phyloP scores from a whole-genome alignment of 441 rosid genomes.

The Gossypium armourianum region DNA sequence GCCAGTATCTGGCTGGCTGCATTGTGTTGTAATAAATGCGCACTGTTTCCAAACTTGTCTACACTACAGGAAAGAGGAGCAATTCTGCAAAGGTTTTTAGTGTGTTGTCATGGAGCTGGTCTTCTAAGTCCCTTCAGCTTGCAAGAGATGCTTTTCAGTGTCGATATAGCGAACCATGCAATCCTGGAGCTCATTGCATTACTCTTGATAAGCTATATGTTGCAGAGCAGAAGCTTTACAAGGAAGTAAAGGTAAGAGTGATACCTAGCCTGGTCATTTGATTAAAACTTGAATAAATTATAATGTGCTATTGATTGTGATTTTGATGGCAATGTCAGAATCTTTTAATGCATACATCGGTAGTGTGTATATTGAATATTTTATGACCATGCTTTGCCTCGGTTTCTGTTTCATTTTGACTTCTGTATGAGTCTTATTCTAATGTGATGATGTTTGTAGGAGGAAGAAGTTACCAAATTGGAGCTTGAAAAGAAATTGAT shows the following conservation, averaged over 20 bases:
- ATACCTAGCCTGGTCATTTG: slow-evolving; percentile 7
- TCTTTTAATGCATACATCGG: neutral
- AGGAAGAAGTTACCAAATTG: slow-evolving; percentile 57
- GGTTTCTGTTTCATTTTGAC: neutral
- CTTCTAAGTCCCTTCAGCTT: slow-evolving; percentile 59
- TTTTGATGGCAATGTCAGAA: neutral
- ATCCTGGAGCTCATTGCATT: slow-evolving; percentile 71
- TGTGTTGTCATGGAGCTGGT: slow-evolving; percentile 84
- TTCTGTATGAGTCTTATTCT: neutral
- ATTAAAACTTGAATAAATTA: slow-evolving; percentile 3
- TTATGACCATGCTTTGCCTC: neutral
- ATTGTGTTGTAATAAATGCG: neutral
- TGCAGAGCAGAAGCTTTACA: slow-evolving; percentile 70
- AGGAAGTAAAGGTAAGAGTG: slow-evolving; percentile 57
- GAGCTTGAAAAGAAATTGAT: slow-evolving; percentile 58
- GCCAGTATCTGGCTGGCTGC: neutral
- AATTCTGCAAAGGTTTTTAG: slow-evolving; percentile 76
- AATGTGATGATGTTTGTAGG: slow-evolving; percentile 31
- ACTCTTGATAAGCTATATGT: slow-evolving; percentile 66
- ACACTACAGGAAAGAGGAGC: slow-evolving; percentile 62
- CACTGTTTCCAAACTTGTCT: slow-evolving; percentile 6
- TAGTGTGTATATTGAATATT: neutral
- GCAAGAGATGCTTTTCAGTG: slow-evolving; percentile 32
- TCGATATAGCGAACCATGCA: slow-evolving; percentile 54
- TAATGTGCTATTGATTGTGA: neutral